Conservation (phyloP, 805 yeast genomes). For the Cephaloascus fragrans region DNA sequence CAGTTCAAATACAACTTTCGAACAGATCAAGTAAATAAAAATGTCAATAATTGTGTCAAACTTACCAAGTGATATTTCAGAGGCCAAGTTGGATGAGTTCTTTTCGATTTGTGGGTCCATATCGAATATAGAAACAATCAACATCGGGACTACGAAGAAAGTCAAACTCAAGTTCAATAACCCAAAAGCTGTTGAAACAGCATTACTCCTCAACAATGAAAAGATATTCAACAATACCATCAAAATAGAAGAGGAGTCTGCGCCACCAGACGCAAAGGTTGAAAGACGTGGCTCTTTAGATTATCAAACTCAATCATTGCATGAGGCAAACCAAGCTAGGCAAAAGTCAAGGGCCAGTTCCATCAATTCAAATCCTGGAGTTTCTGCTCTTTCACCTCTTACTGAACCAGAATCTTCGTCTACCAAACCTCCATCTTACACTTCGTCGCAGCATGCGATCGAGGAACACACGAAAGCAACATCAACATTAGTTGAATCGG, state of each 20-base stretch:
- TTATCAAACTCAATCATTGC: slow-evolving; percentile 4
- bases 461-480: slow-evolving; percentile 1
- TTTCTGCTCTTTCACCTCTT: slow-evolving; percentile 7
- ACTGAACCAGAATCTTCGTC: slow-evolving; percentile 6
- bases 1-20: no score
- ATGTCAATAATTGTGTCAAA: slow-evolving; percentile 46
- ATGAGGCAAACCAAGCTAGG: background rate
- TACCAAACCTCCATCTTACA: slow-evolving; percentile 8
- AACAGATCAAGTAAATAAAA: background rate
- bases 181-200: slow-evolving; percentile 59
- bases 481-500: slow-evolving; percentile 3
- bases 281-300: slow-evolving; percentile 8
- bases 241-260: slow-evolving; percentile 53
- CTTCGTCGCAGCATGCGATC: slow-evolving; percentile 2
- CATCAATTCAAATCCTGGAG: slow-evolving; percentile 5
- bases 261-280: slow-evolving; percentile 35
- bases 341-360: background rate
- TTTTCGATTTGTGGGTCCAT: slow-evolving; percentile 68
- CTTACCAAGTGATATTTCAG: slow-evolving; percentile 39
- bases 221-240: no score
- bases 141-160: slow-evolving; percentile 19
- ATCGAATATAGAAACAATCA: slow-evolving; percentile 12
- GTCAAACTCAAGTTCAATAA: slow-evolving; percentile 46
- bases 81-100: slow-evolving; percentile 49
- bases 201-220: slow-evolving; percentile 56